Percentiles rank a stretch among this genome's conserved stretches.
Evolutionary conservation across 1,284 basidiomycete species (phyloP).

Genomic region (Afroboletus lepidellus): DNA sequence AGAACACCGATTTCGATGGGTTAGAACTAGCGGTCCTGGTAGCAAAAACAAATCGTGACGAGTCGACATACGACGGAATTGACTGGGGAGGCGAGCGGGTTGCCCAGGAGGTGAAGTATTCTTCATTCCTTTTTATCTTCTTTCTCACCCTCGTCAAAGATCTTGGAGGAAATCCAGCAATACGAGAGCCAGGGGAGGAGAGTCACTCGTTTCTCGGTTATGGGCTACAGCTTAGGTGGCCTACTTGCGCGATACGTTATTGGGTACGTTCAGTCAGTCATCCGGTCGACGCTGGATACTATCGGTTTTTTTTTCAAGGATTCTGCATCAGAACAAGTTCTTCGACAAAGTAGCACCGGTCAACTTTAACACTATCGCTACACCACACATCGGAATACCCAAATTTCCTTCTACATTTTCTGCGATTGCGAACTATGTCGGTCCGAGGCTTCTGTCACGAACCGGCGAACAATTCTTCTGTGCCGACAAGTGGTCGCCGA

Average conservation of each 20-base stretch:
- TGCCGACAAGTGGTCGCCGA: conserved; percentile 70
- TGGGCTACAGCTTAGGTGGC: conserved; percentile 82
- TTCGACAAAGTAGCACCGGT: conserved; percentile 67
- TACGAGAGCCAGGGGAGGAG: conserved; percentile 51
- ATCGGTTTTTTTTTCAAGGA: conserved; percentile 31
- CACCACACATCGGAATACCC: conserved; percentile 75
- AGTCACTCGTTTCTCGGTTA: conserved; percentile 68
- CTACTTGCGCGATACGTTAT: conserved; percentile 76
- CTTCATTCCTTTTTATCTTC: neutral
- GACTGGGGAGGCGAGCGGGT: conserved; percentile 74
- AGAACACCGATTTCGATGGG: conserved; percentile 1
- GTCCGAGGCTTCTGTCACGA: conserved; percentile 74
- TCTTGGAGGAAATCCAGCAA: conserved; percentile 49
- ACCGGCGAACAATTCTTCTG: conserved; percentile 83
- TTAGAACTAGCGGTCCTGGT: conserved; percentile 49
- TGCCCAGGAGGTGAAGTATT: conserved; percentile 54
- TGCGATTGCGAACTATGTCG: conserved; percentile 55
- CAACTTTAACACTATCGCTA: conserved; percentile 82
- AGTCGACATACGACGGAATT: conserved; percentile 71
- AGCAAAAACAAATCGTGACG: conserved; percentile 51
- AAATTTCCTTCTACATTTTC: conserved; percentile 63
- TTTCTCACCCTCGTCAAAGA: conserved; percentile 36
- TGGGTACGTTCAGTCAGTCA: conserved; percentile 46
- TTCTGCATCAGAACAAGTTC: conserved; percentile 68
- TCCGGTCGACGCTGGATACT: too few relatives aligned